Percentiles rank a stretch among this genome's conserved stretches.
These are phyloP conservation scores for Phytophthora syringae DNA, from an alignment of 352 stramenopile genomes.

Conservation along the genomic window DNA sequence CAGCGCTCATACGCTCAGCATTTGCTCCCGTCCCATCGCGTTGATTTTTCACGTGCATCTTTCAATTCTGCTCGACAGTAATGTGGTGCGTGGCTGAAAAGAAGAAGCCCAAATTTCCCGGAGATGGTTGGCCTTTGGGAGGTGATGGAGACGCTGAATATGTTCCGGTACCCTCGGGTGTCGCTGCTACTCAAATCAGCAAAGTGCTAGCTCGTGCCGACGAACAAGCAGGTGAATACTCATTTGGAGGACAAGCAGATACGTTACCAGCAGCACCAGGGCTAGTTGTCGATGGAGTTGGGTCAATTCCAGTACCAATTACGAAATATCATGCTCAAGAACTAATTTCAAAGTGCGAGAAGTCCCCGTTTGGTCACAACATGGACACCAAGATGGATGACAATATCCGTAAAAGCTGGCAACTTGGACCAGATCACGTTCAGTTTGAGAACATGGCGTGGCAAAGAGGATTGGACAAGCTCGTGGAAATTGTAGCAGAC, in stretches of 20 bases:
- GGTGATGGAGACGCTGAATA: not conserved
- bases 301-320: constrained; percentile 23
- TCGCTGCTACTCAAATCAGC: constrained; percentile 6
- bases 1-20: no score
- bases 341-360: constrained; percentile 19
- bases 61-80: no score
- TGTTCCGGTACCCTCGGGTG: not conserved
- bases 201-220: constrained; percentile 11
- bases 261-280: no score
- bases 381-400: constrained; percentile 31
- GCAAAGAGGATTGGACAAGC: constrained; percentile 4
- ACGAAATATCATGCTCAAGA: constrained; percentile 2
- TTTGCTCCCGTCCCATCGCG: no score
- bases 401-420: constrained; percentile 29
- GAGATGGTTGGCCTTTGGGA: not conserved
- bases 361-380: constrained; percentile 21
- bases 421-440: constrained; percentile 20
- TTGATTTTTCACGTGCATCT: no score
- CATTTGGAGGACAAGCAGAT: constrained; percentile 15
- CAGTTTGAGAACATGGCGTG: constrained; percentile 5
- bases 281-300: constrained; percentile 23
- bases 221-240: constrained; percentile 11
- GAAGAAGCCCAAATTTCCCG: no score
- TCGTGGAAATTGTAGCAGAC: not conserved
- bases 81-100: no score